Evolutionary conservation across 139 green algal species (phyloP), one percentile per base, ranked within the genome.

Genomic region (Coelastrella sp.): DNA sequence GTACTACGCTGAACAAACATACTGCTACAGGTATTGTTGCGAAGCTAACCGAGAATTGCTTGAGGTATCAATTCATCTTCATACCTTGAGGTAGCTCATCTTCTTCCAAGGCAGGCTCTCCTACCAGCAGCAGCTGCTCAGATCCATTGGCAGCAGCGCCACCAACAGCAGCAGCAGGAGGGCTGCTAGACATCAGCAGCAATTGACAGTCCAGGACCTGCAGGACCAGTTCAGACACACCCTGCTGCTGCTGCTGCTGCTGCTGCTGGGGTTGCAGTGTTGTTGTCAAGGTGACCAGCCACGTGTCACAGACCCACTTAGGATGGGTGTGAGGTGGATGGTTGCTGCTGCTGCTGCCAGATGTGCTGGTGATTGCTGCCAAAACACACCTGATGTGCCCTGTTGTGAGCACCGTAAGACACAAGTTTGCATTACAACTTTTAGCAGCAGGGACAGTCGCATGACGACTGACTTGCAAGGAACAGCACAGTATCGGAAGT

Each of bases 341-440:
- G 17, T 41, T 81, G 68, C 85, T 78, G 67, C 69, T 75, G 35
- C 53, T 82, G 68, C 37, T 21, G 27, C 66, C 37, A 38, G 32
- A 38, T 21, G 40, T 35, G 2, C 50, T 60, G 37, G 51, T 32
- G 5, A 69, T 40, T 6, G 51, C 32, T 25, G 74, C n/a, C 34
- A 81, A 5, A 32, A 81, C 50, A 38, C 41, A 30, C 25, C 59
- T 23, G 30, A 71, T n/a, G 45, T 60, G 50, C 43, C 60, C 45
- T 45, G 40, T 38, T 48, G 3, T 23, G n/a, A 34, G 73, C 89
- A 74, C 38, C 76, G 66, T 53, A 92, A 83, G 63, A 27, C 81
- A n/a, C 40, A 17, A 57, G n/a, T n/a, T n/a, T n/a, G n/a, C n/a
- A n/a, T n/a, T n/a, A n/a, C n/a, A n/a, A n/a, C n/a, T n/a, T n/a